These are phyloP conservation scores for Gypsophila paniculata DNA, from an alignment of 179 eudicot genomes.

Conservation along the genomic window DNA sequence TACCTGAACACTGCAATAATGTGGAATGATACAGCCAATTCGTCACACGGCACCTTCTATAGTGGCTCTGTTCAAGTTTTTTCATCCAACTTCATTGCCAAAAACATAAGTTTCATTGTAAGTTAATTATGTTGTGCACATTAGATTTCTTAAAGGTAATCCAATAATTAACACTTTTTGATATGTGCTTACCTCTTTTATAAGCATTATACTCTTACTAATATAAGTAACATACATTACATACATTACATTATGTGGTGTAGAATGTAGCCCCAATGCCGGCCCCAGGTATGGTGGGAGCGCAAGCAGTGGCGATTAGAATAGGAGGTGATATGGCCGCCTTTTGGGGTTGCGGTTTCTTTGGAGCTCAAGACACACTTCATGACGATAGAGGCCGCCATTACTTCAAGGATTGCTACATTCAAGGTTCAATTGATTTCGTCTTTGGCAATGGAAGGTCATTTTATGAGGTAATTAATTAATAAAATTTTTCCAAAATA, in stretches of 20 bases:
- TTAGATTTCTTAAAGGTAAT: background rate
- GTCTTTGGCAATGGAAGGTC: constrained; percentile 79
- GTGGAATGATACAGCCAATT: constrained; percentile 90
- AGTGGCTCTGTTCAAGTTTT: constrained; percentile 87
- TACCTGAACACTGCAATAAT: constrained; percentile 65
- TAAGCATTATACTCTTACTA: background rate
- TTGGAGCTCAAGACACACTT: constrained; percentile 90
- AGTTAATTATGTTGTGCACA: background rate
- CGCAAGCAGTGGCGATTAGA: constrained; percentile 89
- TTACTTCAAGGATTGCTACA: constrained; percentile 81
- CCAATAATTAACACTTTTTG: background rate
- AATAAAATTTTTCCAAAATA: too few species aligned
- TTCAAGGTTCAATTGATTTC: constrained; percentile 91
- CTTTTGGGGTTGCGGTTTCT: constrained; percentile 95
- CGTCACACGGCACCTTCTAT: constrained; percentile 72
- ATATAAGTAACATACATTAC: background rate
- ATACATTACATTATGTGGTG: too few species aligned
- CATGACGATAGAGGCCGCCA: constrained; percentile 91
- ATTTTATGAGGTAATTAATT: constrained; percentile 57
- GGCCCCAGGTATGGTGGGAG: constrained; percentile 69
- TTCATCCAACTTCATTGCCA: constrained; percentile 68
- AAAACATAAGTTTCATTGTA: constrained; percentile 92
- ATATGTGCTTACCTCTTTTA: background rate
- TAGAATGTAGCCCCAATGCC: constrained; percentile 92
- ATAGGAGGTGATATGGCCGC: constrained; percentile 70